Evolutionary conservation across 352 stramenopile genomes (phyloP), one percentile per base, ranked within the genome.

Genomic region (Vaucheria bursata): DNA sequence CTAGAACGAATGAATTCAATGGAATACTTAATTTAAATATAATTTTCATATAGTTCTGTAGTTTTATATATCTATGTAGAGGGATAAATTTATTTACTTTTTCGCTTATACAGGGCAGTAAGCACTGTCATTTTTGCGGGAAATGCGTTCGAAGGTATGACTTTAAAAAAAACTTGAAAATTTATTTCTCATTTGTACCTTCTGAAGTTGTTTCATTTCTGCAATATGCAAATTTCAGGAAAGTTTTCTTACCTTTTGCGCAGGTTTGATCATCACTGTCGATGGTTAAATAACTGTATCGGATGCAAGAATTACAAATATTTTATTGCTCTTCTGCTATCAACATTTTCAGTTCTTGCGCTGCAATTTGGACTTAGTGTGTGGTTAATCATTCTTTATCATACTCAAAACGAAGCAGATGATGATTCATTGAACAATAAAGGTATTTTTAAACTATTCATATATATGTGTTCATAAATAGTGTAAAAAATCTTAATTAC

Each of bases 251-350:
- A 2, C 53, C 31, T 68, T 7, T 34, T 37, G 31, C 37, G 77
- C 73, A 82, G 71, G 67, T 82, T 82, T 74, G 77, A 82, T 73
- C 77, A 82, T 49, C 77, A 82, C 38, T 82, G 77, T 73, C 77
- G 77, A 33, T 82, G 77, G 77, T 73, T 82, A 7, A 82, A 82
- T 73, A 82, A 82, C 59, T 82, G 77, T 68, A 71, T 82, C 38
- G 77, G 77, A 50, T 31, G 77, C 6, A 79, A 37, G 71, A 82
- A 82, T 66, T 82, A 82, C 70, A 32, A 52, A 33, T 82, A 68
- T 67, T 82, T 82, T 74, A 37, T 82, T 1, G 52, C 50, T 67
- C 52, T 82, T n/a, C 72, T 82, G 31, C 0, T 82, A 33, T 77
- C 77, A 31, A 82, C 77, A 7, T 75, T 82, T 39, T 67, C 64